A percentile compares a stretch with the other conserved stretches of the same genome.
Conservation (phyloP, 306 rosid species). For the Psophocarpus tetragonolobus region DNA sequence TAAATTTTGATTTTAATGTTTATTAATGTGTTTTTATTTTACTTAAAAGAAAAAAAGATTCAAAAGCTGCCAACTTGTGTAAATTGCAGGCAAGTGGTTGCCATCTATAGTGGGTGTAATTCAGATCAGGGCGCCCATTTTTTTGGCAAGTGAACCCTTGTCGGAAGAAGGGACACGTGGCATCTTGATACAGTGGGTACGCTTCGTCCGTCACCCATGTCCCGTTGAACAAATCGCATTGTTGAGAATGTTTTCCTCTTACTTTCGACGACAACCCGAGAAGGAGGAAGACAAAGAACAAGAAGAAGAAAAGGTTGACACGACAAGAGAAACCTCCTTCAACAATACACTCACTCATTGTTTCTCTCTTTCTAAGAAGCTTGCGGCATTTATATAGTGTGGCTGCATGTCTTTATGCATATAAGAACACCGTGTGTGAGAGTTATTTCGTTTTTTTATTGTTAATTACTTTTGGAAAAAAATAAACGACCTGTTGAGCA, state of each 20-base stretch:
- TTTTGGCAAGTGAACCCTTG: slow-evolving; percentile 69
- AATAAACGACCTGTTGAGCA: too few relatives aligned
- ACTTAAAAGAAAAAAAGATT: too few relatives aligned
- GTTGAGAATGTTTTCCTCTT: background rate
- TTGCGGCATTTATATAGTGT: too few relatives aligned
- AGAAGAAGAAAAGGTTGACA: background rate
- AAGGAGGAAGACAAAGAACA: too few relatives aligned
- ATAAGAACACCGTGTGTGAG: too few relatives aligned
- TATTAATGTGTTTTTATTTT: too few relatives aligned
- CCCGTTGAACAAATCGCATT: slow-evolving; percentile 69
- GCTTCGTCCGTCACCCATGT: slow-evolving; percentile 64
- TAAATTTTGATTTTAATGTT: too few relatives aligned
- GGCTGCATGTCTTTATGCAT: too few relatives aligned
- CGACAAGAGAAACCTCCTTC: background rate
- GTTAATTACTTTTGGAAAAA: too few relatives aligned
- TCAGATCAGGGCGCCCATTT: slow-evolving; percentile 78
- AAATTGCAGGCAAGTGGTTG: slow-evolving; percentile 68
- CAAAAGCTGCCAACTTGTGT: slow-evolving; percentile 45
- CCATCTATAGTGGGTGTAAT: slow-evolving; percentile 75
- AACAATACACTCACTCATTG: background rate
- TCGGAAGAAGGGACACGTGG: slow-evolving; percentile 68
- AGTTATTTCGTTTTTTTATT: too few relatives aligned
- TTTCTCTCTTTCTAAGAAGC: background rate
- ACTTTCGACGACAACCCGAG: background rate
- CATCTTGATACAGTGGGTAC: slow-evolving; percentile 62